These are phyloP conservation scores for Aspergillus puulaauensis DNA, from an alignment of 2,329 filamentous ascomycete genomes.

Conservation along the genomic window DNA sequence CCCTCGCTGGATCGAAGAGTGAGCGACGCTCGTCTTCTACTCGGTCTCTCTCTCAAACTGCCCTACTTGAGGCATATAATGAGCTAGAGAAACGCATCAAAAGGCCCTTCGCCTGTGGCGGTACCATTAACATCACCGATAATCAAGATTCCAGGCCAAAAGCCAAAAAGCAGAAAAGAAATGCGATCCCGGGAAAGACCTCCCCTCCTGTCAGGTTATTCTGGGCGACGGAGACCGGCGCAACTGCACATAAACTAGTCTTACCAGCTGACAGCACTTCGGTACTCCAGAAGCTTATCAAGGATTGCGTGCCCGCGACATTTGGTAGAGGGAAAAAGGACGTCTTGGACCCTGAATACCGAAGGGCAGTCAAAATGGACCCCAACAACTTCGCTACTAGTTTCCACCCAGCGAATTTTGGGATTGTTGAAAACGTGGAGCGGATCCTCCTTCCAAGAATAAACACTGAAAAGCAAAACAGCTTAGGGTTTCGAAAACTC, in stretches of 20 bases:
- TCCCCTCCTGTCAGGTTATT: constrained; percentile 8
- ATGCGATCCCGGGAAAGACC: background rate
- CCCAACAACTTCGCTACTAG: constrained; percentile 45
- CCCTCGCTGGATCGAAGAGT: background rate
- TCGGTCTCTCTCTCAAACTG: background rate
- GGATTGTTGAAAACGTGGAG: constrained; percentile 53
- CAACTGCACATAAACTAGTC: constrained; percentile 5
- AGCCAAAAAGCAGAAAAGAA: background rate
- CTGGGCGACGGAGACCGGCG: background rate
- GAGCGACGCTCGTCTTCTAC: background rate
- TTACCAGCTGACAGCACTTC: background rate
- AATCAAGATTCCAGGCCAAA: background rate
- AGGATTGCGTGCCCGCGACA: constrained; percentile 46
- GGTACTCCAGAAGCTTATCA: constrained; percentile 23
- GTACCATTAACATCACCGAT: background rate
- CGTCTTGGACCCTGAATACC: constrained; percentile 53
- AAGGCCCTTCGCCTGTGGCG: background rate
- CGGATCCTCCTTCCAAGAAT: constrained; percentile 46
- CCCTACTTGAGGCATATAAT: background rate
- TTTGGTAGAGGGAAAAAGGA: constrained; percentile 50
- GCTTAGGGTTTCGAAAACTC: constrained; percentile 33
- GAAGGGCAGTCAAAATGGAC: constrained; percentile 57
- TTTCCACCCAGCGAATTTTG: constrained; percentile 53
- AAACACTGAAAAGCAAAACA: constrained; percentile 12
- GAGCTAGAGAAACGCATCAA: background rate